These are phyloP conservation scores for Gossypium aridum DNA, from an alignment of 441 rosid species.

Conservation along the genomic window DNA sequence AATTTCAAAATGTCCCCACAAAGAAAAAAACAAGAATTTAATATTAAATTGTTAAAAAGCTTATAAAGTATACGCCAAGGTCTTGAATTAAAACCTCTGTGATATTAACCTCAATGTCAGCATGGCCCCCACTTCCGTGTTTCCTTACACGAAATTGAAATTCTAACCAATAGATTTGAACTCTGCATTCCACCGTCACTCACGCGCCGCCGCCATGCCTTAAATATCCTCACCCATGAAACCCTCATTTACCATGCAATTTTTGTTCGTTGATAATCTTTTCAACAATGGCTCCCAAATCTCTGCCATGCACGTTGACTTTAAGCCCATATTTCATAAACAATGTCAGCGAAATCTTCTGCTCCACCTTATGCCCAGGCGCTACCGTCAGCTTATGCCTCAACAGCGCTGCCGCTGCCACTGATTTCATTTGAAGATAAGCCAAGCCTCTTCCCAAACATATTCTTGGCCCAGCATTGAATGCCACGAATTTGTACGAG, in stretches of 20 bases:
- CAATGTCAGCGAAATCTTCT: conserved; percentile 90
- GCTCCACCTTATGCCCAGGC: conserved; percentile 78
- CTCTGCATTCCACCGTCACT: background rate
- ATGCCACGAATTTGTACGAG: conserved; percentile 78
- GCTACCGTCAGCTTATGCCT: conserved; percentile 65
- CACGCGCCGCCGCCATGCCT: background rate
- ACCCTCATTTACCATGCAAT: conserved; percentile 17
- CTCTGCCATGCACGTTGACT: conserved; percentile 58
- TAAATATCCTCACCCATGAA: conserved; percentile 1
- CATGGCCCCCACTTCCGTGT: background rate
- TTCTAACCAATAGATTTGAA: background rate
- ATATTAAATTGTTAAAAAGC: background rate
- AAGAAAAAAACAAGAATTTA: background rate
- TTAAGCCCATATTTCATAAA: conserved; percentile 86
- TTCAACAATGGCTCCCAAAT: conserved; percentile 33
- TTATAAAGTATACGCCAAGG: background rate
- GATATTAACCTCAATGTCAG: background rate
- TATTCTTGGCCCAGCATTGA: conserved; percentile 91
- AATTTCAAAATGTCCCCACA: conserved; percentile 1
- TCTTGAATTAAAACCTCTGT: background rate
- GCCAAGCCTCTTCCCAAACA: conserved; percentile 86
- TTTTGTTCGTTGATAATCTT: conserved; percentile 18
- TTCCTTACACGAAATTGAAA: background rate
- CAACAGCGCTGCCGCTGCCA: conserved; percentile 71
- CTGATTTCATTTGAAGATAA: conserved; percentile 88